These are phyloP conservation scores for Lactifluus pinguis DNA, from an alignment of 768 basidiomycete species.

Conservation along the genomic window DNA sequence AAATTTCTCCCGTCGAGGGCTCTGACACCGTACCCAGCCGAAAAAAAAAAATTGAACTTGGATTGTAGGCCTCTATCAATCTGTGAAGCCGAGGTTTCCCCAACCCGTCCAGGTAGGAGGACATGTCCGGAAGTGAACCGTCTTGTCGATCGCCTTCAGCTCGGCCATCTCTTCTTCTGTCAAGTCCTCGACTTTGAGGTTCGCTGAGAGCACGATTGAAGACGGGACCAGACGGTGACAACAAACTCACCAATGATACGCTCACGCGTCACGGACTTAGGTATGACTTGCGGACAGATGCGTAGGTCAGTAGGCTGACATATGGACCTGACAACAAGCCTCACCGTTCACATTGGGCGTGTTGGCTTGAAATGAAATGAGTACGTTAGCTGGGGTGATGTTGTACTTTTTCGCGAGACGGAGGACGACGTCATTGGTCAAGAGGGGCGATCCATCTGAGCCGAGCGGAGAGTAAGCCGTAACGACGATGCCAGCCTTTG, in stretches of 20 bases:
- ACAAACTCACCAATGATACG: slow-evolving; percentile 45
- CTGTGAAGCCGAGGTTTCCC: slow-evolving; percentile 53
- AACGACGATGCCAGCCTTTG: slow-evolving; percentile 53
- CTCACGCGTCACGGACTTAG: slow-evolving; percentile 66
- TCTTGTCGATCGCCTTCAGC: slow-evolving; percentile 52
- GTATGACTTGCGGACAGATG: slow-evolving; percentile 39
- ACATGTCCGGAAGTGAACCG: slow-evolving; percentile 54
- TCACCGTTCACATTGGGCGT: slow-evolving; percentile 45
- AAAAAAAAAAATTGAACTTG: background rate
- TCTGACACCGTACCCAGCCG: background rate
- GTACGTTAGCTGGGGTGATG: slow-evolving; percentile 53
- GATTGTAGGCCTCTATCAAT: slow-evolving; percentile 21
- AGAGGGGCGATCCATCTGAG: slow-evolving; percentile 58
- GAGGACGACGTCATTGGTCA: slow-evolving; percentile 48
- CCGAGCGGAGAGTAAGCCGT: slow-evolving; percentile 79
- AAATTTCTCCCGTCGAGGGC: background rate
- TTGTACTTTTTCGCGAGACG: slow-evolving; percentile 54
- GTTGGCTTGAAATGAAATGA: slow-evolving; percentile 70
- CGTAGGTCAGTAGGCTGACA: slow-evolving; percentile 10
- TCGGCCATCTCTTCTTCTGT: slow-evolving; percentile 50
- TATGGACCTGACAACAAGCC: slow-evolving; percentile 8
- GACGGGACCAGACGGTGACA: background rate
- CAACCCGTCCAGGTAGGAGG: slow-evolving; percentile 56
- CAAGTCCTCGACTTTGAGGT: slow-evolving; percentile 52
- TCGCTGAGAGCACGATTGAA: slow-evolving; percentile 30